Evolutionary conservation across 495 filamentous ascomycete genomes (phyloP).

Genomic region (Bombardia bombarda): DNA sequence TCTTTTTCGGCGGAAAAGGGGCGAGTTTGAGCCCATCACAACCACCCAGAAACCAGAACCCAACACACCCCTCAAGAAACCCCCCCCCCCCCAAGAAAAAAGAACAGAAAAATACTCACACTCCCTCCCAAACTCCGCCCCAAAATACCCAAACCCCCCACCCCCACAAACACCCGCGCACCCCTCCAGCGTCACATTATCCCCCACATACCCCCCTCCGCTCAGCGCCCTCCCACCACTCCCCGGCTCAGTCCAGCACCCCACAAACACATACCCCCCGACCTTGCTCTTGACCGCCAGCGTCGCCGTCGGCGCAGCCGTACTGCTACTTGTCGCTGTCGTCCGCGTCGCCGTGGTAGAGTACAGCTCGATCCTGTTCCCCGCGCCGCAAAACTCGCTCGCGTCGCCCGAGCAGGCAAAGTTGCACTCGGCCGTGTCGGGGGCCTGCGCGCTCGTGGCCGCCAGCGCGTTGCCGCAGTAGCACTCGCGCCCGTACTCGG

Average conservation of each 20-base stretch:
- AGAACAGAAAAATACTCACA: conserved; percentile 15
- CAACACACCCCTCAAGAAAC: too few species aligned
- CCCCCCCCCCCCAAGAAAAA: too few species aligned
- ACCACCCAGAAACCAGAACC: too few species aligned
- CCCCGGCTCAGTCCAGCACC: conserved; percentile 41
- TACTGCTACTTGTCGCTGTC: conserved; percentile 11
- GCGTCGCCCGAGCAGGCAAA: conserved; percentile 41
- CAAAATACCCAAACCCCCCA: conserved; percentile 30
- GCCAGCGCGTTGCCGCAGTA: conserved; percentile 43
- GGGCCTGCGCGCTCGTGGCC: conserved; percentile 29
- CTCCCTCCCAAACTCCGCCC: conserved; percentile 33
- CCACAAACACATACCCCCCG: conserved; percentile 28
- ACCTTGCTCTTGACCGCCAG: conserved; percentile 26
- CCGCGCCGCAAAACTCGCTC: conserved; percentile 36
- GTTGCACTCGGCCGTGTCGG: conserved; percentile 35
- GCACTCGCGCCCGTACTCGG: conserved; percentile 44
- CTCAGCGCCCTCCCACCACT: conserved; percentile 22
- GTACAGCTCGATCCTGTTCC: conserved; percentile 38
- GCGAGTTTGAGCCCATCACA: too few species aligned
- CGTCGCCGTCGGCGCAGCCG: conserved; percentile 24
- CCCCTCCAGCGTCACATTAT: conserved; percentile 34
- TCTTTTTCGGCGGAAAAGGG: too few species aligned
- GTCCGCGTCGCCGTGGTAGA: conserved; percentile 31
- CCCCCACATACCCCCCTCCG: conserved; percentile 11
- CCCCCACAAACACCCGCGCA: conserved; percentile 31